Evolutionary conservation across 176 grass and related monocot species (phyloP).

Genomic region (Avena sativa): DNA sequence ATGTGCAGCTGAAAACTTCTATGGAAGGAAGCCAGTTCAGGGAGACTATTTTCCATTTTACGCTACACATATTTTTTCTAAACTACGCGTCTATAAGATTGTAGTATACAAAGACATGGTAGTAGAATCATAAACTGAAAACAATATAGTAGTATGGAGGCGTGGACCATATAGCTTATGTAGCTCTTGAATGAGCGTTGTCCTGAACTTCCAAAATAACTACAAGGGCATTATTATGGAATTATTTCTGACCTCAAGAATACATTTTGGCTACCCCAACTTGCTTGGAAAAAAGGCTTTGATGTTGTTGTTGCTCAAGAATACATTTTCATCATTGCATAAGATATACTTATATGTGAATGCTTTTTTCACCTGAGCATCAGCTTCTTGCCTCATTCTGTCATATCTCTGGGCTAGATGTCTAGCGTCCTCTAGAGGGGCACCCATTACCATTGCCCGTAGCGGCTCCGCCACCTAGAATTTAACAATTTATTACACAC

Average conservation of each 20-base stretch:
- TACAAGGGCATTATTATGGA: neutral
- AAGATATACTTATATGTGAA: neutral
- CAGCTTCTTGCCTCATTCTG: conserved; percentile 90
- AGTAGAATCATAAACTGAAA: neutral
- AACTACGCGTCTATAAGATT: neutral
- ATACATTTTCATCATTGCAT: neutral
- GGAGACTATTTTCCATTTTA: neutral
- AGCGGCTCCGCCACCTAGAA: conserved; percentile 91
- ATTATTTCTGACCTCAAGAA: conserved; percentile 15
- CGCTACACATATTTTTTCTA: neutral
- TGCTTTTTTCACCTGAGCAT: conserved; percentile 72
- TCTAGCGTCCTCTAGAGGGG: conserved; percentile 91
- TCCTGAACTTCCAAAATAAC: conserved; percentile 32
- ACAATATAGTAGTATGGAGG: neutral
- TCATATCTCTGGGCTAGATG: conserved; percentile 97
- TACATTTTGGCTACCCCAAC: neutral
- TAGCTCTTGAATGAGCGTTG: conserved; percentile 13
- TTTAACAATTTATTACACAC: conserved; percentile 22
- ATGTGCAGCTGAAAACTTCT: neutral
- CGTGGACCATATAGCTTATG: neutral
- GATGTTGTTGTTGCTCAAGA: no score
- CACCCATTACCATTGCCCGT: conserved; percentile 95
- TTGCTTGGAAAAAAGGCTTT: no score
- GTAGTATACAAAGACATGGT: neutral
- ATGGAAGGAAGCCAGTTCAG: conserved; percentile 6